A percentile compares a stretch with the other conserved stretches of the same genome.
Conservation (phyloP, 2,329 filamentous ascomycete species). For the Verticillium zaregamsianum region DNA sequence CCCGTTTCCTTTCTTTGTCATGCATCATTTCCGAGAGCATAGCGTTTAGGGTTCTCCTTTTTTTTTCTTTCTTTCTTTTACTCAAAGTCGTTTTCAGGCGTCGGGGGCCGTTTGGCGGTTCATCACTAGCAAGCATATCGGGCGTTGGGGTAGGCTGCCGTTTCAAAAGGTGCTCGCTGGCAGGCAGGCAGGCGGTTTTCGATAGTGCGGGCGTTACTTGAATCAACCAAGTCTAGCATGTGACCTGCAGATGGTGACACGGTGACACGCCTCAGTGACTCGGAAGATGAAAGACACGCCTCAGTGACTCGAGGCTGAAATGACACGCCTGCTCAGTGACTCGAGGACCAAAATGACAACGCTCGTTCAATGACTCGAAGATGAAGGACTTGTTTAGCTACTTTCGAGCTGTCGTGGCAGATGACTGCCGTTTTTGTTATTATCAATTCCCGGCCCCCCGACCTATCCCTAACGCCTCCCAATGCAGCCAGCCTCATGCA, state of each 20-base stretch:
- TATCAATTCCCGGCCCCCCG: neutral
- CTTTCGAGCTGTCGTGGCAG: too few relatives aligned
- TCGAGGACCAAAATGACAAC: too few relatives aligned
- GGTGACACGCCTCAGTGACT: neutral
- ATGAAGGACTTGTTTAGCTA: too few relatives aligned
- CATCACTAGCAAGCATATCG: slow-evolving; percentile 11
- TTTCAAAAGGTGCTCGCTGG: neutral
- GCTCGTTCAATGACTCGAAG: too few relatives aligned
- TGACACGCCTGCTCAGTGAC: too few relatives aligned
- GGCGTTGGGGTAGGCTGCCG: slow-evolving; percentile 1
- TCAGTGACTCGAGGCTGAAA: neutral
- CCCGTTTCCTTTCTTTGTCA: neutral
- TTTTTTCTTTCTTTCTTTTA: slow-evolving; percentile 2
- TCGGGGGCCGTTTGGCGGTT: slow-evolving; percentile 6
- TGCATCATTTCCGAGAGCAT: slow-evolving; percentile 8
- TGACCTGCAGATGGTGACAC: neutral
- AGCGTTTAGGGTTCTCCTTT: slow-evolving; percentile 2
- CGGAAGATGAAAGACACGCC: neutral
- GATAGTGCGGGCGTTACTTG: neutral
- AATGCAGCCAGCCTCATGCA: neutral
- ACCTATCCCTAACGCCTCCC: neutral
- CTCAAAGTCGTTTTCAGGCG: neutral
- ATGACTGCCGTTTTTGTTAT: neutral
- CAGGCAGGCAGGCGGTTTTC: neutral
- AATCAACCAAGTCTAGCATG: neutral